These are phyloP conservation scores for Candida koratica DNA, from an alignment of 805 yeast genomes.

Conservation along the genomic window DNA sequence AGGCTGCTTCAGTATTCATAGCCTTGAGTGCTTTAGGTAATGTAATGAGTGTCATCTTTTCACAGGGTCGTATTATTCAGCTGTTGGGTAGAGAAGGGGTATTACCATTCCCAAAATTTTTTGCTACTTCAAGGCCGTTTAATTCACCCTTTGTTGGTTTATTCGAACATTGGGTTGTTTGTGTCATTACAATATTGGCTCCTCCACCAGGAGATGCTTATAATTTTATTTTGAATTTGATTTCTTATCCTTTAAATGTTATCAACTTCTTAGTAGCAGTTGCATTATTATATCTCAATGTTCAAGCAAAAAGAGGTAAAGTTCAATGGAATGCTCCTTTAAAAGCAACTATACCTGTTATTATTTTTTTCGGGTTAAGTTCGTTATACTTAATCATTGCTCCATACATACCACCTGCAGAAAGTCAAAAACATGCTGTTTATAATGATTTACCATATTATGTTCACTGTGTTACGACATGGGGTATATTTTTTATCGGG, in stretches of 20 bases:
- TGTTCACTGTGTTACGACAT: conserved; percentile 76
- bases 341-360: conserved; percentile 60
- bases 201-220: conserved; percentile 89
- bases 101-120: conserved; percentile 68
- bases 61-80: conserved; percentile 79
- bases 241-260: conserved; percentile 77
- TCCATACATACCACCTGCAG: conserved; percentile 73
- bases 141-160: conserved; percentile 71
- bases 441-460: conserved; percentile 71
- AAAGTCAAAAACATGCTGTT: conserved; percentile 51
- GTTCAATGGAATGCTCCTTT: conserved; percentile 69
- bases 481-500: conserved; percentile 69
- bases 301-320: conserved; percentile 47
- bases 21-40: conserved; percentile 81
- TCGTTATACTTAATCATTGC: conserved; percentile 68
- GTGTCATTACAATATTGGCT: conserved; percentile 69
- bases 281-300: conserved; percentile 59
- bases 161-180: conserved; percentile 71
- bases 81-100: conserved; percentile 80
- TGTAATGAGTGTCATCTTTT: conserved; percentile 72
- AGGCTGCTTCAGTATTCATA: conserved; percentile 73
- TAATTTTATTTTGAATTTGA: conserved; percentile 72
- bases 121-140: conserved; percentile 69
- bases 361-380: conserved; percentile 58
- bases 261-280: conserved; percentile 62